Conservation (phyloP, 2,329 filamentous ascomycete species). For the Coniella vitis region DNA sequence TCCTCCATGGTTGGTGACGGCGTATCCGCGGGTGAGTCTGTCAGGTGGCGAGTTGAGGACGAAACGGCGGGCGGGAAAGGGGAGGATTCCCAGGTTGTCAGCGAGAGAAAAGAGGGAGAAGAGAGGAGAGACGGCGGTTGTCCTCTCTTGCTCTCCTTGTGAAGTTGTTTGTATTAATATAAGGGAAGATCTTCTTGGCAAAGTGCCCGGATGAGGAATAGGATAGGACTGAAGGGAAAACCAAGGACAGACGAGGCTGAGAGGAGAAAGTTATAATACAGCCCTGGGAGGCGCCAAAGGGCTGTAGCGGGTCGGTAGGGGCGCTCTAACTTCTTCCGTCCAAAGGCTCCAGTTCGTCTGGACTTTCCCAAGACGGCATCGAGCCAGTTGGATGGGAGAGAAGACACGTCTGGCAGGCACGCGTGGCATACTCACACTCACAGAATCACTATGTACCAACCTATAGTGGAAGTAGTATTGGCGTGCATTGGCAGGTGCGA, state of each 20-base stretch:
- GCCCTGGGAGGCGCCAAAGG: background rate
- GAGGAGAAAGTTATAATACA: background rate
- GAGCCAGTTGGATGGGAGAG: background rate
- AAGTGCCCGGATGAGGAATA: background rate
- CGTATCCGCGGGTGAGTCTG: background rate
- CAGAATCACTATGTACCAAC: too few species aligned
- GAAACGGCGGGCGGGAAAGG: too few species aligned
- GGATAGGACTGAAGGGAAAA: background rate
- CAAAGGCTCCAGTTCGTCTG: conserved; percentile 12
- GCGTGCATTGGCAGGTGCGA: too few species aligned
- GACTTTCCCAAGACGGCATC: conserved; percentile 13
- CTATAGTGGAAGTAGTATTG: too few species aligned
- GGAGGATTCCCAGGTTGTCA: too few species aligned
- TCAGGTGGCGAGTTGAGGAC: background rate
- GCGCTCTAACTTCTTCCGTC: background rate
- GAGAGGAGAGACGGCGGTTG: background rate
- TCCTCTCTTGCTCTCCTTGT: background rate
- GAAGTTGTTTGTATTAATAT: too few species aligned
- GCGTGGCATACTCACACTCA: too few species aligned
- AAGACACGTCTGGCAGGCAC: background rate
- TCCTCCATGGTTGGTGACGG: conserved; percentile 3
- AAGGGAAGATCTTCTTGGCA: too few species aligned
- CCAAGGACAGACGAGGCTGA: background rate
- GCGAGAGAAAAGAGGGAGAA: background rate
- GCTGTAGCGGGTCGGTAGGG: conserved; percentile 13